Evolutionary conservation across 768 basidiomycete species (phyloP), one percentile per base, ranked within the genome.

Genomic region (Macrocybe gigantea): DNA sequence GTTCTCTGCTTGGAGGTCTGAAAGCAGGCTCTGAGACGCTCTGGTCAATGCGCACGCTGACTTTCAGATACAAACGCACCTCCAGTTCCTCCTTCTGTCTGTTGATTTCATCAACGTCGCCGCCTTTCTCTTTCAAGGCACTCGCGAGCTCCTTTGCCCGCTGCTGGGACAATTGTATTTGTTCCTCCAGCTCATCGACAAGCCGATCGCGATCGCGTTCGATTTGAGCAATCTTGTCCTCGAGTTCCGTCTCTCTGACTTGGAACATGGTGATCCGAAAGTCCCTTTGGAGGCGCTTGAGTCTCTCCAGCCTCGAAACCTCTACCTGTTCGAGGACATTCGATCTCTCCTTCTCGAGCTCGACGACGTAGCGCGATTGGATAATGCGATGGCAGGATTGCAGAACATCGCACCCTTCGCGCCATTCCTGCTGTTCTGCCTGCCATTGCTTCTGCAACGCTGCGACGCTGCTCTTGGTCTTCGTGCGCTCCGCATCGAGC

Each of bases 211-310:
- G 53, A 45, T 74, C 64, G 6, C 75, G 75, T 60, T 82, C 75
- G n/a, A 82, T 56, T 34, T 77, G 71, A 15, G 65, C 69, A 7
- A 85, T 61, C 50, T 70, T 73, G 37, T 64, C 59, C 55, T 85
- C 80, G 40, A 86, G 63, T 53, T 82, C 82, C 10, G 69, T 66
- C 54, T 88, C 86, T 43, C 72, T 71, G 13, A 71, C 71, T 61
- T 83, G 81, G 56, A 85, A 88, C 64, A 79, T 73, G n/a, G 73
- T 77, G 44, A 89, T 74, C 58, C 77, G 76, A 56, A 70, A 79
- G 50, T 91, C 87, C 48, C 85, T 68, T 57, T 83, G 81, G 34
- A 85, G 53, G 39, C 77, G 64, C 44, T 76, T 70, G 33, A 86
- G 55, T 45, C 78, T 80, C 66, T 87, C 85, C 52, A 64, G 64